Evolutionary conservation across 768 basidiomycete species (phyloP).

Genomic region (Infundibulicybe gibba): DNA sequence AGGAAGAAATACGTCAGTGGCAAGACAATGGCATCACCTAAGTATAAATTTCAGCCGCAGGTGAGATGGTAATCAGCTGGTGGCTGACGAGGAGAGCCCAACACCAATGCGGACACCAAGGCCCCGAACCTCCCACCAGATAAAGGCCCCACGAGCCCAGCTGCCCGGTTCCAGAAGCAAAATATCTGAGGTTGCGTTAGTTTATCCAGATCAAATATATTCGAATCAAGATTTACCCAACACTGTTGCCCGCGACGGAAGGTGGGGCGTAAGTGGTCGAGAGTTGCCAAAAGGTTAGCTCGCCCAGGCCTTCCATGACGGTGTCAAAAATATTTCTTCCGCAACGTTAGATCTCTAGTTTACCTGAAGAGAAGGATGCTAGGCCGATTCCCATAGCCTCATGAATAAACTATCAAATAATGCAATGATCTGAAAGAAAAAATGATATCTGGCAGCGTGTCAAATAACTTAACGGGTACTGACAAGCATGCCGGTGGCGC

Average conservation of each 20-base stretch:
- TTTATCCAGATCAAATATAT: background rate
- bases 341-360: background rate
- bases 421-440: constrained; percentile 63
- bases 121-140: constrained; percentile 93
- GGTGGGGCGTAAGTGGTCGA: constrained; percentile 74
- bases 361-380: constrained; percentile 87
- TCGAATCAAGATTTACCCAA: constrained; percentile 57
- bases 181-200: constrained; percentile 55
- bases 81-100: constrained; percentile 73
- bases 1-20: constrained; percentile 76
- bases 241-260: constrained; percentile 69
- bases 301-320: constrained; percentile 79
- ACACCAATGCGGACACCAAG: constrained; percentile 84
- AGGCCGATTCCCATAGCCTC: constrained; percentile 71
- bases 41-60: background rate
- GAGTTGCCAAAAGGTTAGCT: constrained; percentile 92
- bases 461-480: constrained; percentile 24
- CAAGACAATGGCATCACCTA: constrained; percentile 83
- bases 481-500: constrained; percentile 85
- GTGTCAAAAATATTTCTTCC: constrained; percentile 1
- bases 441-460: background rate
- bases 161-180: constrained; percentile 94
- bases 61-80: constrained; percentile 1
- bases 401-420: constrained; percentile 59
- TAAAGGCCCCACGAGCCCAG: constrained; percentile 89